These are phyloP conservation scores for Penicillium sp. DNA, from an alignment of 2,329 filamentous ascomycete species.

Conservation along the genomic window DNA sequence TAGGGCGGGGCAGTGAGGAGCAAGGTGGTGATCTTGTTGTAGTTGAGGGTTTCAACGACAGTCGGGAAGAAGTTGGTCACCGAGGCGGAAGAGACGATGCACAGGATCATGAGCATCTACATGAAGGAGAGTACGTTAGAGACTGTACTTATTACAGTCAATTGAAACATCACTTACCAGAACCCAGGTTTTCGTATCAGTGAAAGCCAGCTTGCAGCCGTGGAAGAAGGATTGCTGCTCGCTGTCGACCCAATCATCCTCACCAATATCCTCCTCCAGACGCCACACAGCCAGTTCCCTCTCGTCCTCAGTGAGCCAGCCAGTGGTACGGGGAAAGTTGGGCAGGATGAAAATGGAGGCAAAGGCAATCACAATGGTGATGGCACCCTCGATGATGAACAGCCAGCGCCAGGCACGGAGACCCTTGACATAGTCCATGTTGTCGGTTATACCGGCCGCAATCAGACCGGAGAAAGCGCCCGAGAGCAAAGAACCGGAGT, in stretches of 20 bases:
- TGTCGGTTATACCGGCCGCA: constrained; percentile 60
- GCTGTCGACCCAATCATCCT: constrained; percentile 58
- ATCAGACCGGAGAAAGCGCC: constrained; percentile 67
- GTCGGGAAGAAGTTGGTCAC: constrained; percentile 68
- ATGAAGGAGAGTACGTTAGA: background rate
- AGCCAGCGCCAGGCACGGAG: constrained; percentile 60
- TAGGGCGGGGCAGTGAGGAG: constrained; percentile 64
- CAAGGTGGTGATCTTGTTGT: constrained; percentile 56
- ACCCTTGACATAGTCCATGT: constrained; percentile 56
- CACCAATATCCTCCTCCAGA: constrained; percentile 60
- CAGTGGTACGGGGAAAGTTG: constrained; percentile 61
- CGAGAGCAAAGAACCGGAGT: constrained; percentile 63
- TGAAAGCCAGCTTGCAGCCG: constrained; percentile 55
- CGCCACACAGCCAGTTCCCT: constrained; percentile 56
- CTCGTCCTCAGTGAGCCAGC: constrained; percentile 58
- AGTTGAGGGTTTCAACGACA: constrained; percentile 65
- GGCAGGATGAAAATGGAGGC: constrained; percentile 58
- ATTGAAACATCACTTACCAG: constrained; percentile 40
- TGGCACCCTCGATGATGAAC: constrained; percentile 65
- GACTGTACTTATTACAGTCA: background rate
- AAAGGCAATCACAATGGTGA: constrained; percentile 60
- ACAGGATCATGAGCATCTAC: constrained; percentile 54
- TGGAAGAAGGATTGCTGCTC: constrained; percentile 49
- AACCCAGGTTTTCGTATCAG: constrained; percentile 58
- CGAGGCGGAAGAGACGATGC: constrained; percentile 54